Conservation (phyloP, 2,329 filamentous ascomycete species). For the Talaromyces sp. region DNA sequence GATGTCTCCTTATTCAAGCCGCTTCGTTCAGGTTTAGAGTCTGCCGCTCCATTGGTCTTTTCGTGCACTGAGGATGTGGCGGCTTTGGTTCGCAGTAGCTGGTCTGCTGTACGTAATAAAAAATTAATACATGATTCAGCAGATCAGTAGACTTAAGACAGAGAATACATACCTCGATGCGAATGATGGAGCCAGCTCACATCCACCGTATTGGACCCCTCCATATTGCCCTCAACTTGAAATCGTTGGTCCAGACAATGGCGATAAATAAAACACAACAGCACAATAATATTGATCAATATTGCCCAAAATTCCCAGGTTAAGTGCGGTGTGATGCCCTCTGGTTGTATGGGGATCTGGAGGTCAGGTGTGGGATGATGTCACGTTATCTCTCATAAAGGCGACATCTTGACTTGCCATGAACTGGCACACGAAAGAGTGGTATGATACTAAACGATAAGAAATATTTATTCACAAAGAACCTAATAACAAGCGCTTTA, state of each 20-base stretch:
- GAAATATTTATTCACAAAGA: too few relatives aligned
- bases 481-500: not conserved
- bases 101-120: not conserved
- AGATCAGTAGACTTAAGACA: not conserved
- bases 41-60: constrained; percentile 25
- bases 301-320: not conserved
- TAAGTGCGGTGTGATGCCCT: not conserved
- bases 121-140: not conserved
- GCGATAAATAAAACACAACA: not conserved
- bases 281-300: not conserved
- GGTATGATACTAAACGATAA: not conserved
- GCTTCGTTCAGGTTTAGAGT: constrained; percentile 24
- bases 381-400: constrained; percentile 18
- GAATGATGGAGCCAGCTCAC: constrained; percentile 88
- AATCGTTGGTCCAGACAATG: not conserved
- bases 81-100: constrained; percentile 28
- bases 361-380: constrained; percentile 17
- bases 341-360: not conserved
- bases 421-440: not conserved
- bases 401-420: constrained; percentile 14
- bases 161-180: constrained; percentile 65
- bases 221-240: constrained; percentile 54
- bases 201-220: constrained; percentile 76
- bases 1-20: constrained; percentile 18
- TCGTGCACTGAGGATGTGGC: constrained; percentile 32